These are phyloP conservation scores for Aspergillus felis DNA, from an alignment of 2,329 filamentous ascomycete species.

Conservation along the genomic window DNA sequence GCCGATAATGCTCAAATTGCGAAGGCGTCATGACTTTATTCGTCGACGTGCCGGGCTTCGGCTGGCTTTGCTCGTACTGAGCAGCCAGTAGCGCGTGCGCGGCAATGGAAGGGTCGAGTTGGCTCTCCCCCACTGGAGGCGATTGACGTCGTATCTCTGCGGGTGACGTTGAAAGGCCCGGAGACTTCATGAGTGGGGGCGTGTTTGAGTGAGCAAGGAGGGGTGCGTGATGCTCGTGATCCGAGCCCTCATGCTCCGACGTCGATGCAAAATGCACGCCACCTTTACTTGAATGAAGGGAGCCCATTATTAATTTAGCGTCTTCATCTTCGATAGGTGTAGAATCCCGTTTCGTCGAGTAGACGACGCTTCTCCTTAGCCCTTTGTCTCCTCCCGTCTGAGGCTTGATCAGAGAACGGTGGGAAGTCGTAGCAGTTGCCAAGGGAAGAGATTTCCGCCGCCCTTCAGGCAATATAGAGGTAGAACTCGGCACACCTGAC, in stretches of 20 bases:
- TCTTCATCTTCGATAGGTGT: slow-evolving; percentile 36
- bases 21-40: slow-evolving; percentile 87
- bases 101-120: slow-evolving; percentile 33
- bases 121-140: slow-evolving; percentile 6
- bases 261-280: slow-evolving; percentile 19
- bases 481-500: slow-evolving; percentile 12
- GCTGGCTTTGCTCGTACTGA: slow-evolving; percentile 39
- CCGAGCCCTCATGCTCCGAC: slow-evolving; percentile 14
- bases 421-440: slow-evolving; percentile 25
- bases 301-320: slow-evolving; percentile 35
- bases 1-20: slow-evolving; percentile 76
- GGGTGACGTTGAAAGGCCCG: slow-evolving; percentile 9
- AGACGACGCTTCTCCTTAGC: slow-evolving; percentile 30
- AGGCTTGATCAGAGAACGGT: slow-evolving; percentile 30
- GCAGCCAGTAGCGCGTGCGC: slow-evolving; percentile 44
- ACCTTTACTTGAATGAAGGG: slow-evolving; percentile 26
- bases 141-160: slow-evolving; percentile 4
- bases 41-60: slow-evolving; percentile 36
- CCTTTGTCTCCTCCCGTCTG: slow-evolving; percentile 18
- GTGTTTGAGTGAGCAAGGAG: slow-evolving; percentile 23
- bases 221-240: slow-evolving; percentile 23
- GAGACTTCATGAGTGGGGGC: slow-evolving; percentile 1
- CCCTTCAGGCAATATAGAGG: slow-evolving; percentile 11
- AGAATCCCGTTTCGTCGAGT: slow-evolving; percentile 23
- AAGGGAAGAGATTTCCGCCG: slow-evolving; percentile 19